Percentiles rank a stretch among this genome's conserved stretches.
These are phyloP conservation scores for Coemansia sp. DNA, from an alignment of 192 early-diverging fungal genomes.

Conservation along the genomic window DNA sequence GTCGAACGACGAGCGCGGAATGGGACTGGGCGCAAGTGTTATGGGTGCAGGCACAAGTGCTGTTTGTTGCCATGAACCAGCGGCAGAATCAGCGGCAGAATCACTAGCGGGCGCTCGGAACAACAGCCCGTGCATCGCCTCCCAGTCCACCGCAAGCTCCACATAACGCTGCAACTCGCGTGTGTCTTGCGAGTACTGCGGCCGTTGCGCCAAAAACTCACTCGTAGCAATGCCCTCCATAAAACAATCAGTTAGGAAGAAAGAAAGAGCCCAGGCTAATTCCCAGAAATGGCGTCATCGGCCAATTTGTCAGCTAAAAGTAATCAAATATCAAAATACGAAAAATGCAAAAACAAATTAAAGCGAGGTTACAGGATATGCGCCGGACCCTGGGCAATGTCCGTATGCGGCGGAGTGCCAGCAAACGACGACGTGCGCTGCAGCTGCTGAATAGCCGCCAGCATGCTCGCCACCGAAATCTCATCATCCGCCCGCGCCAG, in stretches of 20 bases:
- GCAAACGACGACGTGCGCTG: conserved; percentile 43
- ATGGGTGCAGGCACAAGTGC: conserved; percentile 79
- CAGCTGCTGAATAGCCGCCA: conserved; percentile 50
- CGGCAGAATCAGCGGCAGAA: background rate
- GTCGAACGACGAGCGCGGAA: conserved; percentile 71
- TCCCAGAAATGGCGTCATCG: background rate
- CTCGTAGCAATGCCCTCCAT: conserved; percentile 14
- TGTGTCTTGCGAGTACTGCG: conserved; percentile 25
- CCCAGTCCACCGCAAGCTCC: conserved; percentile 76
- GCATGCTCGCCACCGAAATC: conserved; percentile 43
- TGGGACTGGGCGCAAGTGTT: conserved; percentile 82
- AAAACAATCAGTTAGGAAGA: background rate
- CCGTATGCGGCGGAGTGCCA: conserved; percentile 6
- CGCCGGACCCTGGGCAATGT: background rate
- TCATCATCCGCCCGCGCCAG: conserved; percentile 15
- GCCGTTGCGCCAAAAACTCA: conserved; percentile 30
- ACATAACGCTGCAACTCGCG: conserved; percentile 47
- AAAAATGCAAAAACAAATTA: conserved; percentile 9
- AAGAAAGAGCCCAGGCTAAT: background rate
- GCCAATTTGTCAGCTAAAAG: conserved; percentile 9
- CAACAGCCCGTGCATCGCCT: conserved; percentile 78
- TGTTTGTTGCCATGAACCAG: conserved; percentile 30
- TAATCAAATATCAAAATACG: conserved; percentile 4
- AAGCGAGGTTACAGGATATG: conserved; percentile 3
- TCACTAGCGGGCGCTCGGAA: conserved; percentile 60